Evolutionary conservation across 202 grass and related monocot genomes (phyloP).

Genomic region (Carex sylvatica): DNA sequence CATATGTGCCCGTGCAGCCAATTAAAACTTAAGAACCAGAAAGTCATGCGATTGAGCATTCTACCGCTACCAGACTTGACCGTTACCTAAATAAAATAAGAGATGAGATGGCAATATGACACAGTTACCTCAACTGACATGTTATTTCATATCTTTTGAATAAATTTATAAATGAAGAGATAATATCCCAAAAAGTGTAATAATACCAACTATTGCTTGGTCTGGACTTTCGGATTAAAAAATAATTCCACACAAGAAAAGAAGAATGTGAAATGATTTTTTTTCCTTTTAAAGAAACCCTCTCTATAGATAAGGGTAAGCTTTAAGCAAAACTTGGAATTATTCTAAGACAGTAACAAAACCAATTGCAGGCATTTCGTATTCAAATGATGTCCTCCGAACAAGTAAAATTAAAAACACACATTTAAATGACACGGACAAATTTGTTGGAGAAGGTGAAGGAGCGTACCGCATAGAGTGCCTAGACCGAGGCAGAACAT

Average conservation of each 20-base stretch:
- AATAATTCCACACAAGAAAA: not conserved
- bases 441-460: not conserved
- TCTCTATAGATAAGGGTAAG: not conserved
- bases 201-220: not conserved
- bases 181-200: not conserved
- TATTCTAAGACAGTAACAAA: not conserved
- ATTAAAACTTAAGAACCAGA: not conserved
- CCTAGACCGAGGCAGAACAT: constrained; percentile 97
- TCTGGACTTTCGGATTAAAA: not conserved
- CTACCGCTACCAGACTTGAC: no score
- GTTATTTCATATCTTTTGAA: no score
- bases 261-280: not conserved
- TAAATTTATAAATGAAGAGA: not conserved
- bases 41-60: no score
- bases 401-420: not conserved
- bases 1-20: not conserved
- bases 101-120: no score
- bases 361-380: not conserved
- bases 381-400: not conserved
- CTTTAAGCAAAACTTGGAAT: not conserved
- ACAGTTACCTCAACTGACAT: no score
- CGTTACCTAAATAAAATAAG: no score
- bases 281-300: not conserved
- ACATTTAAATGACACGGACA: not conserved
- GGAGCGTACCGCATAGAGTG: constrained; percentile 78